Evolutionary conservation across 345 rosid species (phyloP).

Genomic region (Melaleuca quinquenervia): DNA sequence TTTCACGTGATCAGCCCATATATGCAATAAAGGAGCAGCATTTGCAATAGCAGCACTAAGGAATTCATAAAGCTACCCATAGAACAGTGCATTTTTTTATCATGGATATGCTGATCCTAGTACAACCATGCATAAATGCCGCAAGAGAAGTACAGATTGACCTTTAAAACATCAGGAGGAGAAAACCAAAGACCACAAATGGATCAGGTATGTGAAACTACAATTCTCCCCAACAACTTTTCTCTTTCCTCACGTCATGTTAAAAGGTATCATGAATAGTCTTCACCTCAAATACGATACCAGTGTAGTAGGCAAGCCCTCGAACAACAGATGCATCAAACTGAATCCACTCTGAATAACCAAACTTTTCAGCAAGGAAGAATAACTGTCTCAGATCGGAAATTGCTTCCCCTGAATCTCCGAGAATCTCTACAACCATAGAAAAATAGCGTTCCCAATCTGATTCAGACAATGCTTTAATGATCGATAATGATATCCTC

Average conservation of each 20-base stretch:
- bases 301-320: conserved; percentile 96
- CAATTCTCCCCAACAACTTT: background rate
- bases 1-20: background rate
- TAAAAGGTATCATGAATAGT: background rate
- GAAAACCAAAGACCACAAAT: background rate
- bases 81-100: background rate
- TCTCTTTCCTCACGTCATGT: background rate
- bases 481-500: background rate
- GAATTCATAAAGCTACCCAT: background rate
- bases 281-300: conserved; percentile 93
- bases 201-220: background rate
- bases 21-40: background rate
- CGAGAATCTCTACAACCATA: conserved; percentile 48
- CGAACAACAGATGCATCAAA: conserved; percentile 97
- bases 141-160: background rate
- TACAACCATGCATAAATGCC: background rate
- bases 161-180: background rate
- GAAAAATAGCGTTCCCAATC: background rate
- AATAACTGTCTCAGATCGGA: conserved; percentile 70
- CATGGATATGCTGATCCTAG: background rate
- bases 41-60: background rate
- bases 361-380: conserved; percentile 82
- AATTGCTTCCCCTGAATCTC: conserved; percentile 80
- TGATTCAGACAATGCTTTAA: background rate
- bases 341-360: conserved; percentile 88